Evolutionary conservation across 305 asterid species (phyloP).

Genomic region (Nicotiana rustica): DNA sequence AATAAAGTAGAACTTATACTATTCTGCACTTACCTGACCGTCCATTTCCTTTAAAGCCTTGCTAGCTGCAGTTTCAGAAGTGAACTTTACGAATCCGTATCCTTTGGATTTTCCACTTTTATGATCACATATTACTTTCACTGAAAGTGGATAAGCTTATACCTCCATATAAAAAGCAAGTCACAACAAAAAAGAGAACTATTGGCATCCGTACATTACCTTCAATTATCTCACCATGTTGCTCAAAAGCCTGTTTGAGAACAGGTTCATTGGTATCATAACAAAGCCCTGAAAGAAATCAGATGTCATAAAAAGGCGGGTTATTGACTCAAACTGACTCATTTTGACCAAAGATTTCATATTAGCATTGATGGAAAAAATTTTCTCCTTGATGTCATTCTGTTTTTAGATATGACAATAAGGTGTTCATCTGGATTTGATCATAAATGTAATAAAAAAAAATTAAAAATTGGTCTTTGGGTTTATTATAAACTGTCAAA

Average conservation of each 20-base stretch:
- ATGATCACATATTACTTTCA: conserved; percentile 78
- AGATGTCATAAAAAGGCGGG: not conserved
- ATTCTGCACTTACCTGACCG: conserved; percentile 56
- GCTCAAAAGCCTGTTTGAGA: conserved; percentile 58
- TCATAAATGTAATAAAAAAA: not conserved
- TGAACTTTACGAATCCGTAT: conserved; percentile 71
- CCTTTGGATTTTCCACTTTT: conserved; percentile 80
- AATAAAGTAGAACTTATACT: not conserved
- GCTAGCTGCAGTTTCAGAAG: conserved; percentile 58
- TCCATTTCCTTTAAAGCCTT: conserved; percentile 75
- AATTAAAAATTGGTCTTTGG: too few species aligned
- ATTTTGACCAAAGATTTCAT: too few species aligned
- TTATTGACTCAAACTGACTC: too few species aligned
- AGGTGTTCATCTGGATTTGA: conserved; percentile 1
- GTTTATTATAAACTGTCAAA: too few species aligned
- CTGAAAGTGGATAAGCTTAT: conserved; percentile 41
- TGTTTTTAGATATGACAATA: not conserved
- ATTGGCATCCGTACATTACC: conserved; percentile 34
- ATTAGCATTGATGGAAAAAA: not conserved
- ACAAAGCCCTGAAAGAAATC: conserved; percentile 58
- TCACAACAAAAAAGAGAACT: not conserved
- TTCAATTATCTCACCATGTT: conserved; percentile 62
- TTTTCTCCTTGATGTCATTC: not conserved
- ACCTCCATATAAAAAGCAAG: not conserved
- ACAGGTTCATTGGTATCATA: conserved; percentile 65